These are phyloP conservation scores for Pestalotiopsis sp. DNA, from an alignment of 2,329 filamentous ascomycete genomes.

Conservation along the genomic window DNA sequence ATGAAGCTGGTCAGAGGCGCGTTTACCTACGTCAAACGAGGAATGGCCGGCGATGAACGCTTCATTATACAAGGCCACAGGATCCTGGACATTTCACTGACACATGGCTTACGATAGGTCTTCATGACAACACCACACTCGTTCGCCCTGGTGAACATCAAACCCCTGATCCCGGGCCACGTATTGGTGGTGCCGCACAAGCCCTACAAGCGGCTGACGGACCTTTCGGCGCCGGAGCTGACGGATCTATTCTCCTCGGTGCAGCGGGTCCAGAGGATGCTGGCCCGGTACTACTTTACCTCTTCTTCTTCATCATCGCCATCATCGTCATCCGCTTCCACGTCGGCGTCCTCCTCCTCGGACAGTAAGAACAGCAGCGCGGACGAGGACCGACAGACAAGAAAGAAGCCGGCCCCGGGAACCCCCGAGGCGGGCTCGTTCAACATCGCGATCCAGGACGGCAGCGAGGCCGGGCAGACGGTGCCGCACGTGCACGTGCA, in stretches of 20 bases:
- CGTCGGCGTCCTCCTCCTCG: not conserved
- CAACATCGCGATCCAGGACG: conserved; percentile 96
- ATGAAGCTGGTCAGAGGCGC: not conserved
- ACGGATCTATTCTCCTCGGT: conserved; percentile 86
- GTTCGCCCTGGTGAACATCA: conserved; percentile 93
- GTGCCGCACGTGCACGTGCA: conserved; percentile 94
- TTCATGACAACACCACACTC: conserved; percentile 80
- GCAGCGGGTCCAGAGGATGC: conserved; percentile 77
- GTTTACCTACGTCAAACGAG: not conserved
- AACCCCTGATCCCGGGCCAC: conserved; percentile 90
- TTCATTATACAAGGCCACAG: too few species aligned
- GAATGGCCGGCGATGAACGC: too few species aligned
- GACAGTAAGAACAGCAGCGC: not conserved
- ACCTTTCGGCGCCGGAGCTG: conserved; percentile 73
- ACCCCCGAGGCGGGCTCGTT: conserved; percentile 67
- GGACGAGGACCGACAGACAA: not conserved
- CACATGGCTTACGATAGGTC: conserved; percentile 57
- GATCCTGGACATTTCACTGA: too few species aligned
- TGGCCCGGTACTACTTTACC: conserved; percentile 60
- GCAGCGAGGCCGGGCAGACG: conserved; percentile 86
- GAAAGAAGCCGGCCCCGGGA: conserved; percentile 34
- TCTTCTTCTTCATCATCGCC: conserved; percentile 7
- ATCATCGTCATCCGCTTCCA: not conserved
- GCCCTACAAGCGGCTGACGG: conserved; percentile 71
- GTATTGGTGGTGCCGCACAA: conserved; percentile 82